Evolutionary conservation across 139 green algal species (phyloP), one percentile per base, ranked within the genome.

Genomic region (Closterium sp.): DNA sequence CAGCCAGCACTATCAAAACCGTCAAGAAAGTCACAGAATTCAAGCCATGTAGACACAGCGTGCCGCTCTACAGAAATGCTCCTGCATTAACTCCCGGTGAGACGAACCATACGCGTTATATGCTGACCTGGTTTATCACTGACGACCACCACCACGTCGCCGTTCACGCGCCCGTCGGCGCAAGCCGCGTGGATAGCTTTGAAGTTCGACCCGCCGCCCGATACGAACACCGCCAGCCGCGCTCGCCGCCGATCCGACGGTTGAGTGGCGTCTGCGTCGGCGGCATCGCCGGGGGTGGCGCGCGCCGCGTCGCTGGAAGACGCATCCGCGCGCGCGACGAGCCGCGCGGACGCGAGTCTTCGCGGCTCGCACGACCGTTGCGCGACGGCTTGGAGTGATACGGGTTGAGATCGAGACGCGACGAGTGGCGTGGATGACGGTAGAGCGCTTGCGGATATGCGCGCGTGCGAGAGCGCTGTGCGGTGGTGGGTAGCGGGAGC

Each of bases 171-270:
- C 24, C 92, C 94, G 28, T 88, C 34, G n/a, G 85, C 62, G 30
- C 93, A 95, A 10, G 93, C 92, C n/a, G 70, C 87, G 34, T 95
- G 89, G 24, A 96, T 87, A 1, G 93, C 89, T 31, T 86, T 86
- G 28, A 95, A 88, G 89, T 96, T 96, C 30, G 89, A 94, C 21
- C 95, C 95, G n/a, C 95, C 95, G 73, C 95, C 95, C 21, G 93
- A 95, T 38, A 96, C 93, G 34, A 96, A 96, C 45, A 95, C 95
- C 38, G 95, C 95, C 34, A 96, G 9, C 86, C 62, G 62, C 62
- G 62, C 62, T 2, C 62, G 62, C 62, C 62, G 62, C 19, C 62
- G 17, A 24, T 79, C 62, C 2, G 62, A 79, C 62, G 62, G 17
- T 24, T 79, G 17, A 24, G 13, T 13, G 62, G 62, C 62, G 17